Base-by-base conservation (phyloP, 148 eudicot genomes). In the Rhododendron griersonianum region DNA sequence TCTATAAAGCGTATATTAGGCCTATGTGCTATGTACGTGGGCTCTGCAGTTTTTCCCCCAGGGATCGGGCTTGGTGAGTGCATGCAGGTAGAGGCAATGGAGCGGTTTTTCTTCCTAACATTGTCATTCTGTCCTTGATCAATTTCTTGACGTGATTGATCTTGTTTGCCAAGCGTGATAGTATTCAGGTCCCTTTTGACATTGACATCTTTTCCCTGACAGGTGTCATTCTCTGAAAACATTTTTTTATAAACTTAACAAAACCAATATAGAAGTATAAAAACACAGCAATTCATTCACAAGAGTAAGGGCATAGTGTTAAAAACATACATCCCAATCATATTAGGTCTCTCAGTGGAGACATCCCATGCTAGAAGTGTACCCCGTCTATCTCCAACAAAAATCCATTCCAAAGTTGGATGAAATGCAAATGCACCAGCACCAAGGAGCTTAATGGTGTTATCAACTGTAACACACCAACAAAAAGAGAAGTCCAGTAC, bases 301-400 rank as follows among this genome's bases (percentile, higher is more conserved):
- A 61, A 35, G 23, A 25, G 41, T 19, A 61, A 48, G 21, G 50
- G 48, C 67, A 45, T 11, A 74, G 81, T 7, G 45, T 5, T 47
- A 4, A 55, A 23, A 84, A 91, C 94, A 92, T 89, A 97, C 99
- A 97, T 95, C 88, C 99, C 99, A 91, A 97, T 97, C 99, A 97
- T 95, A 84, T 89, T 92, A 81, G 99, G 98, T 86, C 98, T 95
- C 92, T 97, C 98, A 28, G 99, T 95, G 79, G 99, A 97, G 33
- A 97, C 99, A 91, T 97, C 99, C 99, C 99, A 97, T 84, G 99
- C 98, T 91, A 97, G 91, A 80, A 97, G 94, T 57, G 99, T 93
- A 35, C 98, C 99, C 84, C 96, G 92, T 74, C 96, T 91, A 88
- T 97, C 99, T 51, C 99, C 98, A 89, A 97, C 94, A 89, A 95